Evolutionary conservation across 1,284 basidiomycete genomes (phyloP), one percentile per base, ranked within the genome.

Genomic region (Dichomitus squalens): DNA sequence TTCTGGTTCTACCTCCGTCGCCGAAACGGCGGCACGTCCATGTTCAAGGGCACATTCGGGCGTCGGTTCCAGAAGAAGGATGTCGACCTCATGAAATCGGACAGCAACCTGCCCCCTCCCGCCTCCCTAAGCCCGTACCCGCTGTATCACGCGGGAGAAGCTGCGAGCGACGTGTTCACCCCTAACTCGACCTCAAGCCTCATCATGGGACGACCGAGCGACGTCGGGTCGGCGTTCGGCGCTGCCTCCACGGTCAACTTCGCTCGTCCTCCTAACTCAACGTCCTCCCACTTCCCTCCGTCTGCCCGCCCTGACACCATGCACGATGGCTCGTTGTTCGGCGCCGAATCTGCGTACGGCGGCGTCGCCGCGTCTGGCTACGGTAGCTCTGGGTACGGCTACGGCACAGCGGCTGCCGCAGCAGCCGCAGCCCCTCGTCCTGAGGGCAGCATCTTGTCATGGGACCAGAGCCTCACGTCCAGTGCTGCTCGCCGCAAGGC

Each of bases 401-500:
- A 14, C 6, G 38, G 38, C 35, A 12, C 35, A 8, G 23, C n/a
- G 20, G 16, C 34, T 8, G 20, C 14, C n/a, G 12, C 47, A 7
- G 18, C 18, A 14, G 27, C 3, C 14, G 34, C 39, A 27, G 49
- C 16, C 7, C 31, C 25, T 16, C 55, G 44, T 39, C 46, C 50
- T 20, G 57, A 59, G 11, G 57, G 55, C 44, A 57, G 59, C 49
- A 41, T 53, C 12, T 21, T 46, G 6, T 61, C 66, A 25, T 57
- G 57, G 53, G 57, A 57, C 35, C 57, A 52, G 44, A 66, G 61
- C 55, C 49, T 65, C 31, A 60, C 66, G 8, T 77, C 82, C 1
- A 71, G 75, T 43, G 72, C 55, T 23, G 55, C 75, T 44, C 77
- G 76, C 49, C 74, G 77, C 50, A 86, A 85, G 70, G 83, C 81